Conservation (phyloP, 805 yeast species). For the Starmerella cellae region DNA sequence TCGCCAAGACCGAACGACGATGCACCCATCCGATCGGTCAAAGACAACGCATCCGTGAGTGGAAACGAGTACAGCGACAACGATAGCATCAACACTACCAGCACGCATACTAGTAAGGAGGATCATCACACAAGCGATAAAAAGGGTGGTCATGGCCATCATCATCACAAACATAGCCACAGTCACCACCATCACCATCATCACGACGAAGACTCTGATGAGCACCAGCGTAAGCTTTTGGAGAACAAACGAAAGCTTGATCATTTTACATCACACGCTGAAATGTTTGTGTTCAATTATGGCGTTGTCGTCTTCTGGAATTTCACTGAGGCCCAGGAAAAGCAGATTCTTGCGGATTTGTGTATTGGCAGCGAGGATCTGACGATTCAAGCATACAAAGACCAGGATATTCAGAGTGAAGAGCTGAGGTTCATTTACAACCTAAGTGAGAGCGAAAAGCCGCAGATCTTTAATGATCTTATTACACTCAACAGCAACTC, state of each 20-base stretch:
- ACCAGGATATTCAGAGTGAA: constrained; percentile 86
- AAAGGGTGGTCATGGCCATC: neutral
- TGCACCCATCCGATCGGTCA: constrained; percentile 1
- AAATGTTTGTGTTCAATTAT: constrained; percentile 75
- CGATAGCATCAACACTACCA: neutral
- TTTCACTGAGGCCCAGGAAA: constrained; percentile 81
- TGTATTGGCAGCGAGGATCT: constrained; percentile 48
- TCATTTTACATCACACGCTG: constrained; percentile 48
- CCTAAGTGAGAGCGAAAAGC: constrained; percentile 32
- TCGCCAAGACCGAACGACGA: constrained; percentile 29
- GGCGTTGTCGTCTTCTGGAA: constrained; percentile 99
- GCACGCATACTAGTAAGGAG: too few species aligned
- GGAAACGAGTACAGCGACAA: neutral
- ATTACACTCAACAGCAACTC: constrained; percentile 82
- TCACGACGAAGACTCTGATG: neutral
- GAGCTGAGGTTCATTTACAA: constrained; percentile 64
- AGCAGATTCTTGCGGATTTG: constrained; percentile 82
- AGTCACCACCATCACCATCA: neutral
- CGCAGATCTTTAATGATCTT: constrained; percentile 69
- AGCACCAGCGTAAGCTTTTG: constrained; percentile 1
- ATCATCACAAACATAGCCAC: neutral
- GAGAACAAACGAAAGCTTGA: constrained; percentile 8
- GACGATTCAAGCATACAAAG: constrained; percentile 56
- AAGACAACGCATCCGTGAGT: neutral
- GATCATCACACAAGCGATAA: neutral